Base-by-base conservation (phyloP, 345 rosid genomes). In the Cardiospermum halicacabum region DNA sequence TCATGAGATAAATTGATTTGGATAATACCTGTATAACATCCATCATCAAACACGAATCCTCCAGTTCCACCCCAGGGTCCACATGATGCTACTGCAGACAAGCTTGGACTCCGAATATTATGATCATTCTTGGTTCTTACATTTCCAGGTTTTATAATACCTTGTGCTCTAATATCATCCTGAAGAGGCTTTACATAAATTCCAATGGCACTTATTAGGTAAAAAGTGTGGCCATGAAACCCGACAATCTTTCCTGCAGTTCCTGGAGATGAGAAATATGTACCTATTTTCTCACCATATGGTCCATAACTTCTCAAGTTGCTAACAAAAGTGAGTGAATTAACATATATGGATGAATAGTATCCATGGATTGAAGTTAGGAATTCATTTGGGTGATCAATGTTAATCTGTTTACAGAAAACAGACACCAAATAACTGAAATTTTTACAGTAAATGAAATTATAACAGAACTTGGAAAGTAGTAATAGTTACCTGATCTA, bases 1-100 rank as follows among this genome's bases (percentile, higher is more conserved):
- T 65, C 84, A 10, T 95, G 83, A 24, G 96, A 87, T 68, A 89
- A 25, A 65, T 73, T 75, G 32, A 92, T 80, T 73, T 89, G 91
- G 68, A 91, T 83, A 37, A 92, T 78, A 19, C 98, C 92, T 1
- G 84, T 78, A 72, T 80, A 79, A 40, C 58, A 60, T 60, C 92
- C 98, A 65, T 92, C 98, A 18, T 89, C 91, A 7, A 79, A 92
- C 57, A 68, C n/a, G 13, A 76, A 51, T 51, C 96, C 98, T 39
- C 95, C 89, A 0, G 60, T 73, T 42, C 96, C 96, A 62, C 96
- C 98, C 98, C 96, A 92, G 32, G 92, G 95, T 71, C 98, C 95
- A n/a, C n/a, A n/a, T n/a, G n/a, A n/a, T n/a, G n/a, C n/a, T n/a
- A n/a, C n/a, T n/a, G n/a, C n/a, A n/a, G n/a, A n/a, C n/a, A n/a